phyloP scores from a whole-genome alignment of 768 basidiomycete species.

The Termitomyces titanicus region DNA sequence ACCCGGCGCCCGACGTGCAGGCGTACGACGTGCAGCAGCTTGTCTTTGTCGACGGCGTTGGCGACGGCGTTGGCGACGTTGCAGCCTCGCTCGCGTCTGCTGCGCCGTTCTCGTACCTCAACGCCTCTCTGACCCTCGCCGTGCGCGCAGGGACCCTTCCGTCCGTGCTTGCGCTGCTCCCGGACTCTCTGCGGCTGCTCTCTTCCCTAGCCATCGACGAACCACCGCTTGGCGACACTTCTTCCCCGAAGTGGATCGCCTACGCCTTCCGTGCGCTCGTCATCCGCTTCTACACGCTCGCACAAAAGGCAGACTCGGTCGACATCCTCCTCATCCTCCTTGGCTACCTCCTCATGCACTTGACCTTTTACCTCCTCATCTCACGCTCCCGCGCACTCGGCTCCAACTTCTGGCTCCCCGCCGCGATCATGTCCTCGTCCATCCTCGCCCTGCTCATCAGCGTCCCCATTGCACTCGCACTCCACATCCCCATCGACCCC shows the following conservation, averaged over 20 bases:
- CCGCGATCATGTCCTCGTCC: conserved; percentile 76
- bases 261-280: conserved; percentile 60
- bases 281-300: conserved; percentile 15
- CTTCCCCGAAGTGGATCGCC: conserved; percentile 82
- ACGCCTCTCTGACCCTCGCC: conserved; percentile 37
- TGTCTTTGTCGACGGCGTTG: conserved; percentile 47
- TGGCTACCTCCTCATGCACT: conserved; percentile 95
- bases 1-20: conserved; percentile 26
- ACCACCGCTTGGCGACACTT: conserved; percentile 59
- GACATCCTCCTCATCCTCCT: conserved; percentile 93
- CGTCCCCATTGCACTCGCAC: conserved; percentile 66
- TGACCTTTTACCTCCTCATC: conserved; percentile 89
- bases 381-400: conserved; percentile 85
- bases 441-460: conserved; percentile 83
- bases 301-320: conserved; percentile 87
- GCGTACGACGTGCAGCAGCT: conserved; percentile 74
- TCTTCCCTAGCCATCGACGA: conserved; percentile 27
- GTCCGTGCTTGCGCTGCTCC: conserved; percentile 16
- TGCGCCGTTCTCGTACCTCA: conserved; percentile 17
- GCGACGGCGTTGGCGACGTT: conserved; percentile 35
- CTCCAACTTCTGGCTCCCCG: conserved; percentile 51
- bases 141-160: conserved; percentile 27
- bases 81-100: conserved; percentile 16
- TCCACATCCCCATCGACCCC: conserved; percentile 88
- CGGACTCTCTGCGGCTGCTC: conserved; percentile 26